These are phyloP conservation scores for Podaxis rugospora DNA, from an alignment of 768 basidiomycete species.

Conservation along the genomic window DNA sequence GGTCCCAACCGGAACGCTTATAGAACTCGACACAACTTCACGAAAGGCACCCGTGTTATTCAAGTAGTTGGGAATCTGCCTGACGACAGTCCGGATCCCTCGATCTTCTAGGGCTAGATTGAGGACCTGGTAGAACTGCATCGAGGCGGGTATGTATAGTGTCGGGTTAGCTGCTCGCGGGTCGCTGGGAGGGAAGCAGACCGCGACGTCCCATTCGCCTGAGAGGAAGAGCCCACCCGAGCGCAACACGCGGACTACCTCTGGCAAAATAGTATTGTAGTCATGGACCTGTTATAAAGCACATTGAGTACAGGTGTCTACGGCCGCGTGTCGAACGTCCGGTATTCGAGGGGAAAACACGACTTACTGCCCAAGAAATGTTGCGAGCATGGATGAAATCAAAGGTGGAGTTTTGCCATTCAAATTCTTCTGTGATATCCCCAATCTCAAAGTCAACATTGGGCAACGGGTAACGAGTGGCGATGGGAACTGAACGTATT, in stretches of 20 bases:
- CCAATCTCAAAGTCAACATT: slow-evolving; percentile 68
- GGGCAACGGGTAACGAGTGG: slow-evolving; percentile 51
- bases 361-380: slow-evolving; percentile 56
- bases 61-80: slow-evolving; percentile 34
- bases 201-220: slow-evolving; percentile 51
- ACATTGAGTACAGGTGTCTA: neutral
- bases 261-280: slow-evolving; percentile 48
- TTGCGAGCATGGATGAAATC: slow-evolving; percentile 67
- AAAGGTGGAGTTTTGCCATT: slow-evolving; percentile 51
- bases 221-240: slow-evolving; percentile 70
- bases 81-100: slow-evolving; percentile 35
- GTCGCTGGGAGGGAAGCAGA: slow-evolving; percentile 32
- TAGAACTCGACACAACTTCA: slow-evolving; percentile 27
- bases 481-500: slow-evolving; percentile 57
- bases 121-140: slow-evolving; percentile 34
- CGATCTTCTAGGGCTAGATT: slow-evolving; percentile 27
- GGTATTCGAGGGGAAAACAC: neutral
- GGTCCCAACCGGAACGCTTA: slow-evolving; percentile 52
- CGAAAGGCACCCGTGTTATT: slow-evolving; percentile 33
- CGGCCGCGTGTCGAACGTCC: neutral
- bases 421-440: slow-evolving; percentile 49
- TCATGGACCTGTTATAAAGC: slow-evolving; percentile 42
- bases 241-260: slow-evolving; percentile 60
- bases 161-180: slow-evolving; percentile 17
- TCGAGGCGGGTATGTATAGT: slow-evolving; percentile 35